Evolutionary conservation across 148 eudicot species (phyloP), one percentile per base, ranked within the genome.

Genomic region (Beta vulgaris): DNA sequence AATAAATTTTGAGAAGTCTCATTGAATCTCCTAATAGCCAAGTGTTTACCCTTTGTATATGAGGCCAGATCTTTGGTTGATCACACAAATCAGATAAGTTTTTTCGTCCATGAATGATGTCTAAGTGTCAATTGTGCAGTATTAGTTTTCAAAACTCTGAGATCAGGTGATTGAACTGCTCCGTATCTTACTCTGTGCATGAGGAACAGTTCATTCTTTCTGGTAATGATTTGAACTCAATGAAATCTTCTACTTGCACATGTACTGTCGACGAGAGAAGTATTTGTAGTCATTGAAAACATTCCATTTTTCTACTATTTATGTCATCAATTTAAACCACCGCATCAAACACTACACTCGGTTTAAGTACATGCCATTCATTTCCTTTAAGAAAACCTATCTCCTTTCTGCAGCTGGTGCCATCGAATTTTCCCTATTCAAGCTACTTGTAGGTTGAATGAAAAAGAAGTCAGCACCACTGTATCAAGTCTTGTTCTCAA

Each of bases 361-460:
- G 26, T n/a, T 53, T 55, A 25, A n/a, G 28, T 58, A 55, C 6
- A n/a, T 13, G 32, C 18, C 4, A 0, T 3, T 66, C 21, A 66
- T 42, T 11, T 29, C 65, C 71, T 60, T 36, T 28, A 62, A 67
- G 59, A 64, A 43, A 78, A 29, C 58, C 53, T 13, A 53, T 16
- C 61, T 60, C 78, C 43, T 78, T 77, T 78, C 55, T 82, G 74
- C 84, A 92, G 97, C 58, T 90, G 94, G 97, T 90, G 94, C 74
- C 87, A 92, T 86, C 89, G 97, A 59, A 90, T 90, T 77, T 78
- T 88, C 72, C 97, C 97, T 65, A 84, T 92, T 55, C 97, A 92
- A 84, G 92, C 90, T 44, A 92, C 97, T 71, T 88, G 91, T 82
- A 75, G 72, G 72, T 80, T 90, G 82, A 81, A 81, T 49, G 94